Base-by-base conservation (phyloP, 306 rosid genomes). In the Astragalus membranaceus region DNA sequence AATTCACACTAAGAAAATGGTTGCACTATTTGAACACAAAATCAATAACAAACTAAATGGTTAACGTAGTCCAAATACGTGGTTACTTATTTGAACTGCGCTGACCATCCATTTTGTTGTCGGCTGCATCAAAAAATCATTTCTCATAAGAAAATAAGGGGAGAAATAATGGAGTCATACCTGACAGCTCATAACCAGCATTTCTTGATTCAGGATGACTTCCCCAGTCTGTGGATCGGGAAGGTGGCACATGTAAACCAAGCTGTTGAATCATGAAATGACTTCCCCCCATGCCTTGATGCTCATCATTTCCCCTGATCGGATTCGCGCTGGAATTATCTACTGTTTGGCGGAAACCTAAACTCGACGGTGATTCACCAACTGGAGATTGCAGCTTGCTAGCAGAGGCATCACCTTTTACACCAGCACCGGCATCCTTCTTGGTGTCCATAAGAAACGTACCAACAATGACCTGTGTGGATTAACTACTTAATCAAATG, bases 381-480 rank as follows among this genome's bases (percentile, higher is more conserved):
- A 78, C 81, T 8, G 90, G 86, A 3, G 95, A 86, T 72, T 88
- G 82, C 85, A 91, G 65, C 84, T 83, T 91, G 60, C 84, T 70
- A 15, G 86, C 85, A 73, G 96, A 80, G 65, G 80, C 79, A 58
- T 91, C 96, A 3, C 80, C 91, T 80, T 91, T 94, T 60, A 42
- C 73, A 43, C 88, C 86, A 55, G 67, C 71, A 72, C 75, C 71
- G 16, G 47, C 70, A 72, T 88, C 96, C 76, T 87, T 90, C 87
- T 81, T 91, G 68, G 79, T 48, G 79, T 91, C 97, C 5, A 88
- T 33, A 74, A 78, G 65, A 80, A 91, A 94, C 26, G 95, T 86
- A 63, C 99, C 97, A 43, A 88, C 92, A 61, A 94, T 94, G 49
- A 94, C 96, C 97, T 90, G 89, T 49, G 62, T 43, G 36, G 85